Evolutionary conservation across 306 rosid genomes (phyloP), one percentile per base, ranked within the genome.

Genomic region (Glycine soja): DNA sequence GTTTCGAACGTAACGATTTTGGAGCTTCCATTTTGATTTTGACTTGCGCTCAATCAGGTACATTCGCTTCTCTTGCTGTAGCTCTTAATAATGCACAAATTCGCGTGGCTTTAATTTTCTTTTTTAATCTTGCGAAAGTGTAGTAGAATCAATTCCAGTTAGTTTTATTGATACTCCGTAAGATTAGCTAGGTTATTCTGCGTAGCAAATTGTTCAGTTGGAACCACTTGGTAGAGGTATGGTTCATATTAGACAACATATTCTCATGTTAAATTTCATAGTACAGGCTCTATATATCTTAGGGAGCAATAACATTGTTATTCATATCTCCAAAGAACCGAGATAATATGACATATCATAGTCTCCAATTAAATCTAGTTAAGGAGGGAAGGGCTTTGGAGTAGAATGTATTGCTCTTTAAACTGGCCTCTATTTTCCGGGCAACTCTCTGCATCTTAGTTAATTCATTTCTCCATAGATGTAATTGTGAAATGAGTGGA

Each of bases 391-490:
- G 16, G 43, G 67, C 9, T 52, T 63, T 15, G 11, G 34, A 57
- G 63, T 42, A 70, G 75, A 11, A 70, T 62, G 34, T 69, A 15
- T 54, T 69, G 34, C 56, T 74, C 51, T 40, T 40, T 40, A 3
- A 6, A 24, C 30, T 24, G 30, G 30, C 30, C 30, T 24, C 30
- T 24, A 24, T 24, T 24, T 70, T 34, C 66, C 66, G 80, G 81
- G 81, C 71, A 67, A 89, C 86, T 85, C 42, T 85, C 48, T 2
- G 69, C 86, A 73, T 81, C 90, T 82, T 80, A 73, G 66, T 84
- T 81, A 77, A 85, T 83, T 88, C 90, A 24, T 82, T 87, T 84
- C 86, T 68, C 76, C 77, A n/a, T 74, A 46, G 62, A 65, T 51
- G 70, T 14, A 24, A 24, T 24, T 24, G 30, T 24, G 30, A 24